Base-by-base conservation (phyloP, 352 stramenopile species). In the Pythium scleroteichum region DNA sequence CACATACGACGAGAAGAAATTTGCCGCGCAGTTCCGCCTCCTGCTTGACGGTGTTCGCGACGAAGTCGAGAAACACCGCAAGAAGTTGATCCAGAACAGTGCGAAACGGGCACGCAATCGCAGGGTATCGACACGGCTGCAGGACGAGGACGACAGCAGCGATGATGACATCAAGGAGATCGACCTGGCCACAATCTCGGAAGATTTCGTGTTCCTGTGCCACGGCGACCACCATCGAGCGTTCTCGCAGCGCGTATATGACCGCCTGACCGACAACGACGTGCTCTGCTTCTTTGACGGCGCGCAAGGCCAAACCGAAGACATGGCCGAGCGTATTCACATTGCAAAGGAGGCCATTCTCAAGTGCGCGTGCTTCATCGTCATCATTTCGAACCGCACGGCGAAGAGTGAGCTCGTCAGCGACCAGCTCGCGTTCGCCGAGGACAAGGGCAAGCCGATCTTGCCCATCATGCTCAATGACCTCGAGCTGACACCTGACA, bases 391-490 rank as follows among this genome's bases (percentile, higher is more conserved):
- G 16, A 76, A 72, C 52, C 76, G 85, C 45, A 90, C 77, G 3
- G 69, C 73, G 40, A 65, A 69, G 51, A 89, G 72, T 51, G 85
- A 94, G 67, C 66, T 94, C n/a, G 74, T 94, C 16, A 81, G 85
- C 47, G 82, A 92, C 58, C 85, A 94, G 57, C 65, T 92, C 19
- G 83, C 82, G 48, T 92, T 92, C 50, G 85, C 85, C 9, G 85
- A 91, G 65, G 82, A 92, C 67, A 91, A 89, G 61, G 79, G 79
- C 22, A 72, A 71, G 14, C 70, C 78, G 0, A 91, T 94, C 54
- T 50, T 94, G 50, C 82, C 82, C 1, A 75, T 94, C 38, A 76
- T 92, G 77, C 72, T 90, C 24, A 90, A 90, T 57, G 77, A 88
- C 48, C 72, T 88, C 68, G 82, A 90, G 54, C 74, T 91, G 49